These are phyloP conservation scores for Cylindrotheca closterium DNA, from an alignment of 108 stramenopile genomes.

Conservation along the genomic window DNA sequence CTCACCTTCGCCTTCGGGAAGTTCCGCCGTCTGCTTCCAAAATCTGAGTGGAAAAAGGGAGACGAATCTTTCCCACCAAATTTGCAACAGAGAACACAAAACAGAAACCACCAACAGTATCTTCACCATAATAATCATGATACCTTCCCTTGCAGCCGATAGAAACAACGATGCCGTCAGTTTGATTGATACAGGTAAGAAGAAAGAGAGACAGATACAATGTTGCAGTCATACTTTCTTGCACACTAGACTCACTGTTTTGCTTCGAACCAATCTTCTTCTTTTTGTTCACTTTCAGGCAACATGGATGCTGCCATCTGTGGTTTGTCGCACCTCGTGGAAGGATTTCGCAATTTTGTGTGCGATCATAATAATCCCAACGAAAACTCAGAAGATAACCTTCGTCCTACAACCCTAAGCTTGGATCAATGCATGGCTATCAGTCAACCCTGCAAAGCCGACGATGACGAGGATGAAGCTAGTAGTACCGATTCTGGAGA, in stretches of 20 bases:
- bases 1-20: too few species aligned
- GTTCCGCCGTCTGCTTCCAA: too few species aligned
- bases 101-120: too few species aligned
- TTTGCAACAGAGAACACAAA: too few species aligned
- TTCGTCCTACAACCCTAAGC: neutral
- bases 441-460: too few species aligned
- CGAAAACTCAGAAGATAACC: too few species aligned
- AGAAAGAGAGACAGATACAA: neutral
- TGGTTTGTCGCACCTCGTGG: neutral
- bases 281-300: neutral
- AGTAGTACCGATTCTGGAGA: too few species aligned
- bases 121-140: neutral
- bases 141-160: neutral
- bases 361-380: neutral
- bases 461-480: too few species aligned
- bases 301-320: neutral
- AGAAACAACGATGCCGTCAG: neutral
- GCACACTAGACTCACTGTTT: neutral
- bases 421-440: neutral
- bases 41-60: too few species aligned
- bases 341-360: neutral
- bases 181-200: neutral
- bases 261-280: neutral
- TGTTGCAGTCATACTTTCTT: neutral
- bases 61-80: too few species aligned